Conservation (phyloP, 1,139 yeast genomes). For the Chernovozyma aurita region DNA sequence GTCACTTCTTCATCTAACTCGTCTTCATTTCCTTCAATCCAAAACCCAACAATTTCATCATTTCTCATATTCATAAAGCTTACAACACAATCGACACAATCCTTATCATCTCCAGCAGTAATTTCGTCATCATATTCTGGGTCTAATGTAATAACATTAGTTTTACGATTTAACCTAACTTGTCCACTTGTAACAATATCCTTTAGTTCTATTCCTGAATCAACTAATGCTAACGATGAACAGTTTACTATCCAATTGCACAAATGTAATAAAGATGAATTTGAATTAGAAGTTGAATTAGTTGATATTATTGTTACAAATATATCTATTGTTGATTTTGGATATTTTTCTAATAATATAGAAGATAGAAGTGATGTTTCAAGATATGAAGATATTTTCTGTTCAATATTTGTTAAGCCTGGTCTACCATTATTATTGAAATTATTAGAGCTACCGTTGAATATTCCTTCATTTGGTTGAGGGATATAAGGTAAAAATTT, state of each 20-base stretch:
- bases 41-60: constrained; percentile 52
- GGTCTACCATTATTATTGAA: constrained; percentile 26
- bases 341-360: constrained; percentile 68
- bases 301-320: constrained; percentile 63
- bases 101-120: constrained; percentile 14
- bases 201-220: constrained; percentile 74
- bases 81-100: constrained; percentile 36
- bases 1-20: constrained; percentile 24
- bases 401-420: constrained; percentile 45
- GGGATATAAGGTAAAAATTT: constrained; percentile 50
- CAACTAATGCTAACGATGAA: constrained; percentile 70
- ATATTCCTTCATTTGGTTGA: constrained; percentile 32
- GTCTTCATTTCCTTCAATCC: constrained; percentile 43
- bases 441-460: constrained; percentile 13
- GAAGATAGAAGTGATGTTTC: constrained; percentile 58
- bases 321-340: constrained; percentile 83
- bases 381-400: constrained; percentile 49
- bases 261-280: constrained; percentile 34
- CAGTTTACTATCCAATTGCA: constrained; percentile 50
- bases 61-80: constrained; percentile 52
- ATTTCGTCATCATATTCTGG: constrained; percentile 14
- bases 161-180: constrained; percentile 19
- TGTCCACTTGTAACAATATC: constrained; percentile 78
- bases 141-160: constrained; percentile 16
- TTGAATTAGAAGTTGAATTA: constrained; percentile 28